Percentiles rank a stretch among this genome's conserved stretches.
Evolutionary conservation across 345 rosid species (phyloP).

Genomic region (Streptanthus diversifolius): DNA sequence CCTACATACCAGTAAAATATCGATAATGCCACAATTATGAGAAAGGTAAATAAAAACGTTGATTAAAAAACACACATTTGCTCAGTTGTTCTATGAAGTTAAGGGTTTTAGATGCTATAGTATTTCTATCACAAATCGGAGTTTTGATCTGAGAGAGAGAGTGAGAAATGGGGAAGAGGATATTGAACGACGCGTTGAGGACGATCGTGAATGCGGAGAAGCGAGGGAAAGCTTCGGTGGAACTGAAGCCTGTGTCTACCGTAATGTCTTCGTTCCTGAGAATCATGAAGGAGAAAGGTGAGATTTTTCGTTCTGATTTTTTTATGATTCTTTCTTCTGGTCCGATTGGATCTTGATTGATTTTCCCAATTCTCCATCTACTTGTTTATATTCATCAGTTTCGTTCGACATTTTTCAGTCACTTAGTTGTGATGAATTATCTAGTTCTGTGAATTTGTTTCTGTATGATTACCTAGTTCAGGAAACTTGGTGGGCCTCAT

Average conservation of each 20-base stretch:
- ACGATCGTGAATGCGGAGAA: conserved; percentile 84
- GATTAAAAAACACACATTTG: background rate
- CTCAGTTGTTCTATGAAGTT: background rate
- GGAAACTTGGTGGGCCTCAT: too few relatives aligned
- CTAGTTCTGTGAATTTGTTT: background rate
- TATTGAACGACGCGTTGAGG: conserved; percentile 82
- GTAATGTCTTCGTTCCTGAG: conserved; percentile 83
- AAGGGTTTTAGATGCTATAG: background rate
- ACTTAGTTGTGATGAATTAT: background rate
- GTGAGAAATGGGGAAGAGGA: conserved; percentile 84
- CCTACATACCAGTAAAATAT: background rate
- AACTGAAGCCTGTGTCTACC: conserved; percentile 72
- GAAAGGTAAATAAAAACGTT: background rate
- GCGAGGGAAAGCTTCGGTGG: conserved; percentile 73
- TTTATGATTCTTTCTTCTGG: background rate
- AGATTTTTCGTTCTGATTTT: background rate
- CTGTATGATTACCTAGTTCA: background rate
- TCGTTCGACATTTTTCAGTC: background rate
- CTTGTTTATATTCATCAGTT: background rate
- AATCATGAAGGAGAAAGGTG: conserved; percentile 85
- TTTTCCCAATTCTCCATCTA: background rate
- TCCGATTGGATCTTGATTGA: background rate
- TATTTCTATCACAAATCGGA: background rate
- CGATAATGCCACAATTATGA: background rate
- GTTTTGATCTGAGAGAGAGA: conserved; percentile 22